Conservation (phyloP, 306 rosid species). For the Canavalia ensiformis region DNA sequence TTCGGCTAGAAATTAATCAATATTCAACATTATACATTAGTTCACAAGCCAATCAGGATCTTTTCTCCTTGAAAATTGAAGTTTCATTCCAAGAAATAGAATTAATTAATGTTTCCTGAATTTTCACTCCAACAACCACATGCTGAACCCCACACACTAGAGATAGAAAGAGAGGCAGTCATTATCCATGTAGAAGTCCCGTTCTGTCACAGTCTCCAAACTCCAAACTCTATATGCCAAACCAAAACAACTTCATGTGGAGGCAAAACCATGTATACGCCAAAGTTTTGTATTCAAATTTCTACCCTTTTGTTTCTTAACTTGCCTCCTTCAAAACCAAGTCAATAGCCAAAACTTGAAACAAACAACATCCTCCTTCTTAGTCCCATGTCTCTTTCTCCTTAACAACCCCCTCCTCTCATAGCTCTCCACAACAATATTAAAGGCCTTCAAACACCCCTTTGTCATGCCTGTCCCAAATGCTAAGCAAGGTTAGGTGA, state of each 20-base stretch:
- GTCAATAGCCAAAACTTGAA: constrained; percentile 61
- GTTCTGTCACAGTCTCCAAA: constrained; percentile 64
- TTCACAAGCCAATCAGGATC: background rate
- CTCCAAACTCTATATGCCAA: constrained; percentile 52
- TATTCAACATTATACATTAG: background rate
- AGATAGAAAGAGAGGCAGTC: constrained; percentile 63
- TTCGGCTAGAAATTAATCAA: background rate
- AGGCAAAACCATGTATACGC: constrained; percentile 82
- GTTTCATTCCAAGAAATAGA: constrained; percentile 36
- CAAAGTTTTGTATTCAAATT: constrained; percentile 44
- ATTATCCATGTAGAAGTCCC: constrained; percentile 70
- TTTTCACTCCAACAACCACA: constrained; percentile 75
- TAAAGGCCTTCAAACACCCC: constrained; percentile 30
- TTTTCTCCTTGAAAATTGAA: background rate
- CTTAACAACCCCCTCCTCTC: constrained; percentile 67
- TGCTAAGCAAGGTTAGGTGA: constrained; percentile 97
- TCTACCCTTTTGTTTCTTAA: constrained; percentile 41
- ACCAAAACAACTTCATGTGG: constrained; percentile 64
- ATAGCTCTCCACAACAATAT: constrained; percentile 43
- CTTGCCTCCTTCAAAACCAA: constrained; percentile 74
- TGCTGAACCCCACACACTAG: constrained; percentile 52
- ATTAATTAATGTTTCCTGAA: constrained; percentile 59
- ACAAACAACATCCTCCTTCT: constrained; percentile 58
- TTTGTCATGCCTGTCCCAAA: constrained; percentile 62
- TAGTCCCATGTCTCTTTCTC: constrained; percentile 89